Evolutionary conservation across 768 basidiomycete genomes (phyloP), one percentile per base, ranked within the genome.

Genomic region (Auricularia cornea): DNA sequence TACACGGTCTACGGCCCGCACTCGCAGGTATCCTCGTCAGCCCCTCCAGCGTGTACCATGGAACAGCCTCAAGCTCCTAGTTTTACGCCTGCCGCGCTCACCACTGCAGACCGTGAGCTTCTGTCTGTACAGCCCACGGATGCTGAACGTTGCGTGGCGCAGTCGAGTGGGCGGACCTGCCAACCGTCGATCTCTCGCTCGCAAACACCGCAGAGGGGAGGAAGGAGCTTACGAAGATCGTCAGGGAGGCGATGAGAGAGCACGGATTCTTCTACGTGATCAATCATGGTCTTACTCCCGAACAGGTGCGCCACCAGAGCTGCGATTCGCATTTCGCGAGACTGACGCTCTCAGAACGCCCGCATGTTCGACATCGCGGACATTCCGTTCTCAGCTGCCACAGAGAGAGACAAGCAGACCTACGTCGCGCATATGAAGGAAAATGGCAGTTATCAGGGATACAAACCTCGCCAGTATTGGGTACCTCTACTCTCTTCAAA

Each of bases 81-180:
- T 3, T 48, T 14, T 18, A 18, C 11, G 20, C 12, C 44, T 48
- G 44, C 44, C 23, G 11, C 44, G 3, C 20, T 20, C 10, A 48
- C 44, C 18, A 26, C 48, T 14, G 61, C 18, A 23, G n/a, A 32
- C 14, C 60, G 23, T 61, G 23, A 14, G 44, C 20, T 12, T 26
- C 11, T 1, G 18, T 76, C 59, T 75, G 33, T 12, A 60, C n/a
- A 6, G 20, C n/a, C 18, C 4, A 59, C 16, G 23, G 70, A 62
- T 28, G 63, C 23, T 48, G 44, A 48, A 8, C 38, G 38, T 40
- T 40, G n/a, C n/a, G 10, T 48, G 35, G 10, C 33, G 23, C 38
- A 80, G 79, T 75, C 12, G 73, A 75, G 44, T 75, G 73, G 73
- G 74, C 74, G 6, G 71, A 75, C 57, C 75, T 76, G 32, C 68